Conservation (phyloP, 2,329 filamentous ascomycete species). For the Phaeoacremonium minimum region DNA sequence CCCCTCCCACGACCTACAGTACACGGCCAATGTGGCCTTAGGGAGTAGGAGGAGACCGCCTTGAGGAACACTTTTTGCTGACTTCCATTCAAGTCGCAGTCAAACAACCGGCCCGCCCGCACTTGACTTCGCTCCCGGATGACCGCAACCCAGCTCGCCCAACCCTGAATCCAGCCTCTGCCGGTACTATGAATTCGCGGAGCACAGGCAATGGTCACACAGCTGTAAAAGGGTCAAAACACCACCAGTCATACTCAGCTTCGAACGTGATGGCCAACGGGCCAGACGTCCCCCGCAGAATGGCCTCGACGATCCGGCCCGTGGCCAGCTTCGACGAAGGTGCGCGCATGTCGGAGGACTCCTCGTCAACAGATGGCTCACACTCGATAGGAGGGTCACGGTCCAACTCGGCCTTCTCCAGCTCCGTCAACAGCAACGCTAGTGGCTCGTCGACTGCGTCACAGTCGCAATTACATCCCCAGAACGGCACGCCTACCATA, state of each 20-base stretch:
- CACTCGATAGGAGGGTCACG: constrained; percentile 21
- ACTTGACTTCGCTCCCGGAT: too few relatives aligned
- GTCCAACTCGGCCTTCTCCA: constrained; percentile 47
- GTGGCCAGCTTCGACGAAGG: constrained; percentile 50
- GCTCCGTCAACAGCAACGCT: constrained; percentile 50
- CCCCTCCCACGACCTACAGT: too few relatives aligned
- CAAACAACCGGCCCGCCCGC: too few relatives aligned
- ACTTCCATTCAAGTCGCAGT: constrained; percentile 11
- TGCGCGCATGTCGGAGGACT: constrained; percentile 31
- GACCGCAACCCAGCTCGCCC: too few relatives aligned
- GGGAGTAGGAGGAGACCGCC: constrained; percentile 9
- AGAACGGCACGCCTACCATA: constrained; percentile 24
- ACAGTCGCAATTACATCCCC: constrained; percentile 24
- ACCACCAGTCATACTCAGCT: constrained; percentile 15
- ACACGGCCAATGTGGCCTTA: constrained; percentile 5
- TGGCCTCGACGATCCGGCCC: constrained; percentile 49
- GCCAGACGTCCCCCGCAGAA: constrained; percentile 22
- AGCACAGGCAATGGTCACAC: constrained; percentile 3
- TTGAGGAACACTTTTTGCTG: too few relatives aligned
- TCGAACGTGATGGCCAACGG: constrained; percentile 13
- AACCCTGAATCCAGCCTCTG: constrained; percentile 9
- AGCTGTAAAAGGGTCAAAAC: constrained; percentile 4
- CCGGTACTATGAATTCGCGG: constrained; percentile 4
- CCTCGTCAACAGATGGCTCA: constrained; percentile 29
- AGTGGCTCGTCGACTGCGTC: constrained; percentile 40